Base-by-base conservation (phyloP, 202 grass and related monocot species). In the Panicum hallii region DNA sequence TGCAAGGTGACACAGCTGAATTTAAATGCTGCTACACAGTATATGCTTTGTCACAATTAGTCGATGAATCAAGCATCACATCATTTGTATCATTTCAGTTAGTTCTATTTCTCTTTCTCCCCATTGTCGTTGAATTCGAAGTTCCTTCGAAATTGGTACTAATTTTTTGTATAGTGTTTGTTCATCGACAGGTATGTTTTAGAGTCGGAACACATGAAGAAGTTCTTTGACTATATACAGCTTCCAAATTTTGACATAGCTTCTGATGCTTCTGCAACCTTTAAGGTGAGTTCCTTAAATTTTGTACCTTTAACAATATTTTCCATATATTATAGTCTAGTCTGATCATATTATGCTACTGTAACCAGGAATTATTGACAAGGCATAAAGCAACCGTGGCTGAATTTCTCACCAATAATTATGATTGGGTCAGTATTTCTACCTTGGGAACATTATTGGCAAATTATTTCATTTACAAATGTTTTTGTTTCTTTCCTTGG, bases 171-270 rank as follows among this genome's bases (percentile, higher is more conserved):
- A 1, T 62, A 54, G 46, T 70, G 53, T 48, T 70, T 87, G 6
- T 75, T 82, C 42, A 70, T 63, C 53, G 54, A 50, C 89, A 99
- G 93, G 79, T 96, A 95, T 58, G 89, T 99, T 84, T 88, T 99
- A 45, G 96, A 99, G 68, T 94, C 93, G 55, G 96, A 99, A 9
- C 91, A 99, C 86, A 99, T 99, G 96, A 95, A 89, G 86, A 95
- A 96, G 77, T 99, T 99, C 82, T 99, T 99, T 43, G 89, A 96
- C 83, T 99, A 90, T 84, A 99, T 99, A 78, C 93, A 99, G 53
- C 81, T 95, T 89, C 96, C 93, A 45, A 99, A 99, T 92, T 99
- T 99, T 92, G 93, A 99, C 88, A 99, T 99, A 86, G 96, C 93
- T 84, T 99, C 96, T 76, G 96, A 99, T 92, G 96, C 93, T 79